Evolutionary conservation across 2,329 filamentous ascomycete species (phyloP), one percentile per base, ranked within the genome.

Genomic region (Aurifilum marmelostoma): DNA sequence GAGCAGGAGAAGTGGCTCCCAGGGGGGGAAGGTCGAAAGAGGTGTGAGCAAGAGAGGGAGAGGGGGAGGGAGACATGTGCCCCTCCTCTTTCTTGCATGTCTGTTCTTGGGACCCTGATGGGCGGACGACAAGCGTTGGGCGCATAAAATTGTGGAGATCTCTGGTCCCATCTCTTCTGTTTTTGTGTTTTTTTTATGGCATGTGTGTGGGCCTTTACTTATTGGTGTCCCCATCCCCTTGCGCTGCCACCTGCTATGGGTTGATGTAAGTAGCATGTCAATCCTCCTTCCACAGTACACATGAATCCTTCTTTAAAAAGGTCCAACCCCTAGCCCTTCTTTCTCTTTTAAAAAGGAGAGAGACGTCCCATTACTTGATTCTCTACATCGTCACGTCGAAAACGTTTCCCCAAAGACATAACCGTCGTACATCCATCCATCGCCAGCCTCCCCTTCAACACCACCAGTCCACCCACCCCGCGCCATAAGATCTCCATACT

Each of bases 11-110:
- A 43, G 43, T 34, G 52, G 54, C 52, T 50, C 65, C 37, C 34
- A 64, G 60, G 64, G 37, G 66, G 58, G 66, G 58, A 43, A 64
- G 43, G 52, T 71, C 50, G 27, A 29, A 47, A 64, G 43, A 66
- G n/a, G n/a, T n/a, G n/a, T n/a, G n/a, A n/a, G n/a, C 6, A 14
- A 24, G 41, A 60, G 52, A 56, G 47, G 39, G 39, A 64, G 24
- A 61, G 32, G 12, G 43, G 18, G 9, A 29, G 29, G n/a, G 6
- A 16, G 4, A 18, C 63, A 52, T 37, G 50, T 52, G 27, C 63
- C 54, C 54, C 54, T 60, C 43, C 43, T 47, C 21, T 47, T 18
- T 18, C 18, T 21, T 47, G 21, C 43, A 5, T 47, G 43, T 3
- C 18, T 47, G 41, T 47, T 47, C 18, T 21, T 47, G 21, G 61